phyloP scores from a whole-genome alignment of 805 yeast species.

The Saccharomycopsis sp. region DNA sequence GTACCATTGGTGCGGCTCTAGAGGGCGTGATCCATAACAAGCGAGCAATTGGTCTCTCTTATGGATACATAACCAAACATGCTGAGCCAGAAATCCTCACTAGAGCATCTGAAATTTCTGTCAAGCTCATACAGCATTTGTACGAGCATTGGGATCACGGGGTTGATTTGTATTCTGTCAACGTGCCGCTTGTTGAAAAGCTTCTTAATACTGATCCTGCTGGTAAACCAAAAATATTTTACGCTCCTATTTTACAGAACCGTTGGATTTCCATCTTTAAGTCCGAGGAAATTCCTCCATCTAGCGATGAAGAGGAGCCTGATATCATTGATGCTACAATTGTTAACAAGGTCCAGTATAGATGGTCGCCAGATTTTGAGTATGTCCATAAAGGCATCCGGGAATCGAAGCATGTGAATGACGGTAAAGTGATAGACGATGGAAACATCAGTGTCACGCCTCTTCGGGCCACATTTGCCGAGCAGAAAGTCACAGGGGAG shows the following conservation, averaged over 20 bases:
- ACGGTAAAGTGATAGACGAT: conserved; percentile 61
- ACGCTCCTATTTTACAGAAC: conserved; percentile 77
- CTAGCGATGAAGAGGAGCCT: conserved; percentile 21
- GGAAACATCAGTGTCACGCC: conserved; percentile 67
- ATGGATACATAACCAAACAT: conserved; percentile 57
- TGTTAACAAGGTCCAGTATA: conserved; percentile 44
- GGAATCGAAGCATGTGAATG: conserved; percentile 43
- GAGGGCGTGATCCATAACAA: conserved; percentile 74
- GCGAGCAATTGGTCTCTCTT: conserved; percentile 74
- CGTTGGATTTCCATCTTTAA: conserved; percentile 58
- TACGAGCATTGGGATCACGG: conserved; percentile 46
- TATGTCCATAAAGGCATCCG: conserved; percentile 51
- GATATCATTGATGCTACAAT: conserved; percentile 47
- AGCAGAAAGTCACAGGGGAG: conserved; percentile 53
- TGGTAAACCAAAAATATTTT: conserved; percentile 53
- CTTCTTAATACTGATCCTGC: conserved; percentile 32
- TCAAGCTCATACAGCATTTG: conserved; percentile 55
- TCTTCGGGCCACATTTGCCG: conserved; percentile 62
- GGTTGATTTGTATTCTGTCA: conserved; percentile 74
- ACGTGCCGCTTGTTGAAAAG: conserved; percentile 64
- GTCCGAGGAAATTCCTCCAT: conserved; percentile 20
- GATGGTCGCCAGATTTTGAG: conserved; percentile 81
- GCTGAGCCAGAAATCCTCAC: conserved; percentile 46
- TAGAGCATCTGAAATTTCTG: conserved; percentile 63
- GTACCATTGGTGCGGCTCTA: conserved; percentile 96